A percentile compares a stretch with the other conserved stretches of the same genome.
Conservation (phyloP, 768 basidiomycete genomes). For the Xerocomellus amylosporus region DNA sequence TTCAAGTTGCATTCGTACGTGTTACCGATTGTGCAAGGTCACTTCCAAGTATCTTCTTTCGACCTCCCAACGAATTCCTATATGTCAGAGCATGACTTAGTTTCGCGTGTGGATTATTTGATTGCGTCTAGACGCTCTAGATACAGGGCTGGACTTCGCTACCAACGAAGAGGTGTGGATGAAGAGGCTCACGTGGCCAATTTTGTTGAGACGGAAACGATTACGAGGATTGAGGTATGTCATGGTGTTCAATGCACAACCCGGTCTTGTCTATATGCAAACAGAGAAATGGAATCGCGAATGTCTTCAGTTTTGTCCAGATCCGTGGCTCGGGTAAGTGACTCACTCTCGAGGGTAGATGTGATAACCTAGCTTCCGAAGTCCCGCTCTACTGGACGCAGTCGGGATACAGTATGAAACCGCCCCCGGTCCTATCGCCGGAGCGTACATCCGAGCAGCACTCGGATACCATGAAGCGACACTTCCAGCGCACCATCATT, state of each 20-base stretch:
- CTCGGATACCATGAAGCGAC: constrained; percentile 63
- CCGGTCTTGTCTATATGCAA: neutral
- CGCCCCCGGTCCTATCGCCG: constrained; percentile 72
- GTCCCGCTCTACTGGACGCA: constrained; percentile 96
- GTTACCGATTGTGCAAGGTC: constrained; percentile 91
- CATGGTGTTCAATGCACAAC: neutral
- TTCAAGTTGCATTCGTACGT: constrained; percentile 81
- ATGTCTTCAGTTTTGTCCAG: constrained; percentile 88
- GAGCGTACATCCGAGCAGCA: constrained; percentile 76
- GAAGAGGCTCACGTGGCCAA: constrained; percentile 93
- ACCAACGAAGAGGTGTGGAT: constrained; percentile 92
- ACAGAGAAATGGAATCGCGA: constrained; percentile 70
- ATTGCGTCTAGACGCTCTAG: constrained; percentile 84
- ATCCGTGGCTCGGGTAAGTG: constrained; percentile 80
- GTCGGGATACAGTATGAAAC: constrained; percentile 81
- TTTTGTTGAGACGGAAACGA: constrained; percentile 93
- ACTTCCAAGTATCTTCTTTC: constrained; percentile 76
- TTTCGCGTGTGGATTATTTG: constrained; percentile 64
- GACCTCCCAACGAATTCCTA: constrained; percentile 45
- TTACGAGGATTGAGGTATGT: constrained; percentile 75
- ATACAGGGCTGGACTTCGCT: constrained; percentile 88
- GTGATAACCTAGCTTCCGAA: constrained; percentile 31
- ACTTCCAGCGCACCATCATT: constrained; percentile 64
- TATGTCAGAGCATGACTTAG: constrained; percentile 35
- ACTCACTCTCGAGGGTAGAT: neutral